phyloP scores from a whole-genome alignment of 1,284 basidiomycete species.

The Chiua sp. region DNA sequence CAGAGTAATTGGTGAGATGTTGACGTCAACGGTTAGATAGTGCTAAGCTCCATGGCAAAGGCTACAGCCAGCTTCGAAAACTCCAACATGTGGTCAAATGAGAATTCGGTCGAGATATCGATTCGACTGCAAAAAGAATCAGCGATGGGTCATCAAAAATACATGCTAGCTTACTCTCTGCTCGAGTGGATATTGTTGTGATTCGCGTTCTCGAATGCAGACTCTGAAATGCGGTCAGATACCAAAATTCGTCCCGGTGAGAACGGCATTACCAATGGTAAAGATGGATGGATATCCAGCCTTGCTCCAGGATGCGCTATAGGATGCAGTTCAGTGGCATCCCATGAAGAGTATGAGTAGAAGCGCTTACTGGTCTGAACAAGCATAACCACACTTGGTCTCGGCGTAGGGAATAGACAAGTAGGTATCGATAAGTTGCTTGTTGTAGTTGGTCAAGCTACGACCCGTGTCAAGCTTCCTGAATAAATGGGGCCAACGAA shows the following conservation, averaged over 20 bases:
- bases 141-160: constrained; percentile 15
- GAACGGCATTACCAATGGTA: constrained; percentile 70
- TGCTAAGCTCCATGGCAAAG: constrained; percentile 82
- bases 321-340: constrained; percentile 27
- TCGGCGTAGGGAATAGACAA: constrained; percentile 78
- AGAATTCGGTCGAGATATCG: constrained; percentile 88
- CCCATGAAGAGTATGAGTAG: constrained; percentile 19
- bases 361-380: constrained; percentile 81
- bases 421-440: constrained; percentile 77
- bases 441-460: constrained; percentile 84
- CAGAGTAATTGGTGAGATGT: background rate
- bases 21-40: constrained; percentile 30
- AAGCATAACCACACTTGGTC: constrained; percentile 94
- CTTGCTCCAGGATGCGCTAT: constrained; percentile 83
- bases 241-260: constrained; percentile 10
- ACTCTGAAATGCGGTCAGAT: constrained; percentile 51
- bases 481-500: background rate
- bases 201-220: constrained; percentile 76
- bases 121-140: constrained; percentile 59
- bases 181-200: constrained; percentile 78
- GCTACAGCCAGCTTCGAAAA: constrained; percentile 92
- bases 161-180: constrained; percentile 64
- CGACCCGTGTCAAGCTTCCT: constrained; percentile 3
- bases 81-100: constrained; percentile 81
- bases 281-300: constrained; percentile 87